Evolutionary conservation across 106 monocot genomes (phyloP), one percentile per base, ranked within the genome.

Genomic region (Dendrobium chrysotoxum): DNA sequence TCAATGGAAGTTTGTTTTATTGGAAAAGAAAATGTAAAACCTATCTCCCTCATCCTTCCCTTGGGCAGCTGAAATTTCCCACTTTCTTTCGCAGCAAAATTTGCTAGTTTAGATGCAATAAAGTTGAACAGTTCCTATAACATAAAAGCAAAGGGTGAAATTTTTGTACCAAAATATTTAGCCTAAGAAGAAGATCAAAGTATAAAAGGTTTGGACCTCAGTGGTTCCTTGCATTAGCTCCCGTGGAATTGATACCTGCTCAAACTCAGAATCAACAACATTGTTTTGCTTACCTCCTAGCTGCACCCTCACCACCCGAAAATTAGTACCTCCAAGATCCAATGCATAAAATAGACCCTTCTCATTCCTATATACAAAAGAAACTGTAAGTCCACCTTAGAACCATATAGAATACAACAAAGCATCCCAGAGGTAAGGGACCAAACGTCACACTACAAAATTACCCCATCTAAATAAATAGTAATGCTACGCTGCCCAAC

Each of bases 1-100:
- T 80, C 82, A 79, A 92, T 81, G 5, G 92, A 88, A 46, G 88
- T 89, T 80, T 92, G 92, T 42, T 79, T 92, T 57, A 92, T 85
- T 16, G 92, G 92, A 81, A 92, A 92, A 20, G 92, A 92, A 76
- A 92, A 92, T 57, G 90, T 86, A 77, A 92, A 92, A 26, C 92
- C 92, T 47, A 92, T 55, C 67, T 92, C 92, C 28, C 88, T 31
- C 72, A 84, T 77, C 73, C 80, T 80, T 4, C 85, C 88, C 3
- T 75, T 38, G 79, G 84, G 75, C 54, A 81, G 45, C 11, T 75
- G 83, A 83, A 86, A 81, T 25, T 61, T 65, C 30, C 42, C 88
- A 39, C 84, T 78, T 42, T 92, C 92, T 31, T 68, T 79, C 2
- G 68, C 45, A 25, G 83, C 82, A 77, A 92, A 90, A 1, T 76